phyloP scores from a whole-genome alignment of 1,139 yeast genomes.

The Kluyveromyces sp. region DNA sequence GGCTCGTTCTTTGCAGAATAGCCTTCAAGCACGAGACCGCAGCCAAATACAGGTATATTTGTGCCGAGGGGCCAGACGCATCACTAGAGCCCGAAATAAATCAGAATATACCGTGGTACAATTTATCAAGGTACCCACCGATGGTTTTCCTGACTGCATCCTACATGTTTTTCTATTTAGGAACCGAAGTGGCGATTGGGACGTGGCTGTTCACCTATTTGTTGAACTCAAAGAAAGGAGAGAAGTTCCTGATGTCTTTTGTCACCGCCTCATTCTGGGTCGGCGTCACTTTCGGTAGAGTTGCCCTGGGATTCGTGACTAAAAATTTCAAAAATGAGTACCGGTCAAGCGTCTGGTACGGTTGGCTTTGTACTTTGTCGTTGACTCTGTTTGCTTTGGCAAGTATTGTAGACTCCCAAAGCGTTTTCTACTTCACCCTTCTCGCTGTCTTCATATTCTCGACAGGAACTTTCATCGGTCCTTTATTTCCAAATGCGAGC shows the following conservation, averaged over 20 bases:
- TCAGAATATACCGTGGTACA: conserved; percentile 26
- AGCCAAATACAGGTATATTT: conserved; percentile 42
- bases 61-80: conserved; percentile 14
- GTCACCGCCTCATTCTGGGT: conserved; percentile 61
- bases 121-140: conserved; percentile 38
- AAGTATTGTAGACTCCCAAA: conserved; percentile 17
- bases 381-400: conserved; percentile 23
- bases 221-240: conserved; percentile 41
- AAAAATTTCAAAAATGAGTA: conserved; percentile 45
- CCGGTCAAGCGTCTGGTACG: conserved; percentile 42
- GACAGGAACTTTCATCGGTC: conserved; percentile 69
- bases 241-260: conserved; percentile 46
- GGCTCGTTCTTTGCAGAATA: conserved; percentile 18
- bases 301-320: conserved; percentile 54
- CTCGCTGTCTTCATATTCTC: conserved; percentile 37
- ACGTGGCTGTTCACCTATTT: conserved; percentile 60
- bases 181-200: conserved; percentile 65
- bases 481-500: conserved; percentile 71
- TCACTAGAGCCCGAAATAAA: conserved; percentile 23
- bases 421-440: conserved; percentile 27
- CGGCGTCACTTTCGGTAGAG: conserved; percentile 58
- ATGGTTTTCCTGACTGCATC: conserved; percentile 42
- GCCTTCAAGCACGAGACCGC: conserved; percentile 50
- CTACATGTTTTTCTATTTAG: conserved; percentile 53
- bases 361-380: conserved; percentile 18